phyloP scores from a whole-genome alignment of 2,329 filamentous ascomycete genomes.

The Canariomyces notabilis region DNA sequence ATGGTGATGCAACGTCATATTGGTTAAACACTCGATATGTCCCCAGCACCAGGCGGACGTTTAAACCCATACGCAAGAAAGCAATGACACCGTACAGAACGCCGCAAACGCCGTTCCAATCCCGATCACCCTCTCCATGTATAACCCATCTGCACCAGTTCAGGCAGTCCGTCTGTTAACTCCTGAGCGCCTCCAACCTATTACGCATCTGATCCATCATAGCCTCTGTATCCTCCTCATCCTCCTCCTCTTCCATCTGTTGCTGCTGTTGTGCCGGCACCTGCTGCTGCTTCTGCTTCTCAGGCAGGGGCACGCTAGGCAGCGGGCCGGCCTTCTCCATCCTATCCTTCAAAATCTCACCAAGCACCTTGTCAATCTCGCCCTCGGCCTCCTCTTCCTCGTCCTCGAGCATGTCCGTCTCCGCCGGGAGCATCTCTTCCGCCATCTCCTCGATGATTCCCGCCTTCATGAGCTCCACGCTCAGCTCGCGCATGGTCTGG shows the following conservation, averaged over 20 bases:
- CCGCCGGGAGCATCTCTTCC: slow-evolving; percentile 75
- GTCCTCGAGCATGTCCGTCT: slow-evolving; percentile 65
- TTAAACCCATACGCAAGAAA: background rate
- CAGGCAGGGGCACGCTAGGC: slow-evolving; percentile 49
- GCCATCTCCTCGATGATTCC: slow-evolving; percentile 99
- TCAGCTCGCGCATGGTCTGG: slow-evolving; percentile 83
- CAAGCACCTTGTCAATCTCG: slow-evolving; percentile 89
- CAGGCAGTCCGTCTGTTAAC: slow-evolving; percentile 31
- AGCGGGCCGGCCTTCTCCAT: slow-evolving; percentile 59
- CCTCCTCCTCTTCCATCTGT: slow-evolving; percentile 53
- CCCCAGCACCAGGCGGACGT: background rate
- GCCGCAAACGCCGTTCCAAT: background rate
- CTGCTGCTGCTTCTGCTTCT: slow-evolving; percentile 47
- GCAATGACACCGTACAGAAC: background rate
- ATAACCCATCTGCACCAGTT: no score
- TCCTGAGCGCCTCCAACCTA: slow-evolving; percentile 83
- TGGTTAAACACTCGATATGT: background rate
- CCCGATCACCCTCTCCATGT: background rate
- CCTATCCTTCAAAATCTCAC: slow-evolving; percentile 82
- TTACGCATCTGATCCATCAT: slow-evolving; percentile 94
- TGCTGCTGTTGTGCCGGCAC: slow-evolving; percentile 47
- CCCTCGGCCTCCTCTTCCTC: slow-evolving; percentile 67
- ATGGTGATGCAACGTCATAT: background rate
- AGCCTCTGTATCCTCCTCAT: slow-evolving; percentile 81
- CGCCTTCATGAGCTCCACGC: slow-evolving; percentile 83